Evolutionary conservation across 306 rosid species (phyloP), one percentile per base, ranked within the genome.

Genomic region (Calophaca sinica): DNA sequence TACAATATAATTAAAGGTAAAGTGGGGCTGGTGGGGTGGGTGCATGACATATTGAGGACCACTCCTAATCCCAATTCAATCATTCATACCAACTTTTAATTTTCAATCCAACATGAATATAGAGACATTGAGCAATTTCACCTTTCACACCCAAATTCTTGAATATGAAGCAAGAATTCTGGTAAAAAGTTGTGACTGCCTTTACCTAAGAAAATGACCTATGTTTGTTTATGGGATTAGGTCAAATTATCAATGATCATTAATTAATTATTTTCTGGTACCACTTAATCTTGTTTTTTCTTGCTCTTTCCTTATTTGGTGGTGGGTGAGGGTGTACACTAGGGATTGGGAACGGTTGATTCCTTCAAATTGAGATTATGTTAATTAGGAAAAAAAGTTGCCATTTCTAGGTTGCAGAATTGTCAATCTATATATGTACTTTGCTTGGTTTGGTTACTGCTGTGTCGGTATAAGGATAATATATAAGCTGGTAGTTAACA

Each of bases 141-240:
- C 75, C 13, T 70, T 64, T 75, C 44, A 62, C 64, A 26, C 29
- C 75, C 14, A 9, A 11, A 51, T 41, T 55, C 74, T 85, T 85
- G 57, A 39, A 14, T 46, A 48, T 65, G 36, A 84, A 84, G 88
- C 84, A 75, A 75, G 36, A 70, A 58, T 73, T 66, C 42, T 48
- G 83, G 81, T 75, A 55, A 53, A 81, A 67, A 44, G 70, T 15
- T 62, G 72, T 78, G 46, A 72, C 53, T 52, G 26, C 55, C 50
- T 58, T 36, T 65, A 15, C 58, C 54, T 68, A 41, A 55, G 77
- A 62, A 78, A 74, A 54, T 62, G 79, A 70, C 81, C 54, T 62
- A 54, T 50, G 51, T 26, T 62, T 63, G 48, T 65, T 75, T 38
- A 15, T 39, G 62, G 62, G 68, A 61, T 62, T 72, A 33, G 2